phyloP scores from a whole-genome alignment of 495 filamentous ascomycete species.

The Xylaria flabelliformis region DNA sequence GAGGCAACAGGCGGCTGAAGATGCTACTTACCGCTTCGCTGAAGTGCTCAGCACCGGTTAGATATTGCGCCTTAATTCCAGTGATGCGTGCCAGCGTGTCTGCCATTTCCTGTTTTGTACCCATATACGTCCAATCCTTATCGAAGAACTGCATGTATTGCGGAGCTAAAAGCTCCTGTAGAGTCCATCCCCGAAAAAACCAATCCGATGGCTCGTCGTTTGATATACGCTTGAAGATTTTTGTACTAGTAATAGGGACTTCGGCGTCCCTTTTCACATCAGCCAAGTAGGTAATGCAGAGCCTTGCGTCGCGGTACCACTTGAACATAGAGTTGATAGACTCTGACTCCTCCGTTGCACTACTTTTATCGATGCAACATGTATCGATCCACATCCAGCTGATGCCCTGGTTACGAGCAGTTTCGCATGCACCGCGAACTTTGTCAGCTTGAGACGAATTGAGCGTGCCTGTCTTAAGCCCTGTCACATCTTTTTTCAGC shows the following conservation, averaged over 20 bases:
- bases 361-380: constrained; percentile 29
- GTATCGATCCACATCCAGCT: constrained; percentile 42
- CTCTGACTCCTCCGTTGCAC: constrained; percentile 21
- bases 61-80: constrained; percentile 19
- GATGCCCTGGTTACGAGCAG: constrained; percentile 30
- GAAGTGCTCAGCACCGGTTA: background rate
- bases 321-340: constrained; percentile 27
- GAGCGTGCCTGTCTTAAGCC: constrained; percentile 25
- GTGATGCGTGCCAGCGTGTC: background rate
- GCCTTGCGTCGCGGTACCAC: constrained; percentile 25
- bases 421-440: constrained; percentile 31
- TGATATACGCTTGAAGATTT: background rate
- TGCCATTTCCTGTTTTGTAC: constrained; percentile 30
- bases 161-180: constrained; percentile 48
- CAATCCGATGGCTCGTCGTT: constrained; percentile 32
- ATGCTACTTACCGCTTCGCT: constrained; percentile 15
- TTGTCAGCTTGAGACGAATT: constrained; percentile 27
- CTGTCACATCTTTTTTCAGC: constrained; percentile 21
- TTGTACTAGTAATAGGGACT: background rate
- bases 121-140: constrained; percentile 35
- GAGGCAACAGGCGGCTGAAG: constrained; percentile 7
- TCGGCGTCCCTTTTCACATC: constrained; percentile 25
- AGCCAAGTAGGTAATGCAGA: constrained; percentile 37
- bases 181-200: constrained; percentile 50
- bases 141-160: constrained; percentile 42